Evolutionary conservation across 2,329 filamentous ascomycete genomes (phyloP).

Genomic region (Penicillium decumbens): DNA sequence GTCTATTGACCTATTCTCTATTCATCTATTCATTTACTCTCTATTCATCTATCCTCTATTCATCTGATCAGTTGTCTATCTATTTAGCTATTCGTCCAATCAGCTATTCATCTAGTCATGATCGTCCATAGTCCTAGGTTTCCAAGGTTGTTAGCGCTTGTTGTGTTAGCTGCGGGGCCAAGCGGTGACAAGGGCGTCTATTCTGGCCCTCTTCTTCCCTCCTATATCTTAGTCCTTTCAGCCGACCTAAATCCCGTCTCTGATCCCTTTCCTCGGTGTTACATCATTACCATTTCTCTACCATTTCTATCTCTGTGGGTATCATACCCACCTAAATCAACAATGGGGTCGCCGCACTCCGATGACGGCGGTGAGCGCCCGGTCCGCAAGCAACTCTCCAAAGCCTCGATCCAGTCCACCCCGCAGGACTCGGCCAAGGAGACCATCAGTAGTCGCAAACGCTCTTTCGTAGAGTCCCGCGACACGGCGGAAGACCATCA

Average conservation of each 20-base stretch:
- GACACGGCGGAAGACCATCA: slow-evolving; percentile 27
- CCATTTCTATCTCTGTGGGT: background rate
- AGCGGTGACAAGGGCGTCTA: slow-evolving; percentile 13
- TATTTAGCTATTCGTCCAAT: background rate
- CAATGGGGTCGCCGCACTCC: background rate
- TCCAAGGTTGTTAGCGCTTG: background rate
- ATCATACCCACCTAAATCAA: slow-evolving; percentile 4
- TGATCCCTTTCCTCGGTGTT: slow-evolving; percentile 6
- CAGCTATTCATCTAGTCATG: background rate
- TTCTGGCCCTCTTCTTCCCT: background rate
- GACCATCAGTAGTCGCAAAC: slow-evolving; percentile 30
- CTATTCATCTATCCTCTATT: too few species aligned
- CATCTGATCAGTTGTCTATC: too few species aligned
- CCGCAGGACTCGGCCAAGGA: slow-evolving; percentile 21
- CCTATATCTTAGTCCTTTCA: background rate
- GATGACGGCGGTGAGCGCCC: slow-evolving; percentile 51
- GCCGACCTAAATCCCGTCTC: background rate
- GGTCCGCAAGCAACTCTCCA: slow-evolving; percentile 57
- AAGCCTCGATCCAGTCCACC: slow-evolving; percentile 53
- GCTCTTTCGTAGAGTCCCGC: slow-evolving; percentile 33
- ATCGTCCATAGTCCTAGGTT: background rate
- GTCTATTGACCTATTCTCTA: too few species aligned
- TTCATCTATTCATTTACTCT: too few species aligned
- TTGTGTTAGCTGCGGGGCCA: slow-evolving; percentile 15
- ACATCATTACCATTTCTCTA: background rate